Conservation (phyloP, 73 alveolate species). For the Stentor roeselii region DNA sequence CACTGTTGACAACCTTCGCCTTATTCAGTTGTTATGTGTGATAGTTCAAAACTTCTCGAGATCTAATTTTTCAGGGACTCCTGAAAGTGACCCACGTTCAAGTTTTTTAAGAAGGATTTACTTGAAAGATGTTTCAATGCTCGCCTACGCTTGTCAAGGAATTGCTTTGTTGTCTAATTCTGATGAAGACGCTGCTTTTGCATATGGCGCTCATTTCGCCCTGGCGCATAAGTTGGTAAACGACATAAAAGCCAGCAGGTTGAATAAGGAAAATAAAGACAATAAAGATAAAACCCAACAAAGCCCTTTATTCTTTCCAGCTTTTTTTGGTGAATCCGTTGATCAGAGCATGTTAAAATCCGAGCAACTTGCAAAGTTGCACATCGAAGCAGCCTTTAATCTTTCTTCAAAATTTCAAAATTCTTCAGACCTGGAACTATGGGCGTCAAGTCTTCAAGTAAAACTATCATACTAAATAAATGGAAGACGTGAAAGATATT, state of each 20-base stretch:
- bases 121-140: not conserved
- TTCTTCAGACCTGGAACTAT: too few species aligned
- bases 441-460: too few species aligned
- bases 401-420: too few species aligned
- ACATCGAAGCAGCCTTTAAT: too few species aligned
- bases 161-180: not conserved
- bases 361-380: too few species aligned
- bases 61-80: not conserved
- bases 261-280: too few species aligned
- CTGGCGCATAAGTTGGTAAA: not conserved
- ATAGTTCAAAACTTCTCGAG: not conserved
- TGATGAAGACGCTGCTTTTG: not conserved
- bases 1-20: not conserved
- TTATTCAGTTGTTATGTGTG: not conserved
- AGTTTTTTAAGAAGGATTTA: not conserved
- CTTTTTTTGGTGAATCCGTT: too few species aligned
- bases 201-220: not conserved
- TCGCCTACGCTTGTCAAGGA: not conserved
- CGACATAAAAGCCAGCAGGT: not conserved
- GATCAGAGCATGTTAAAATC: too few species aligned
- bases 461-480: too few species aligned
- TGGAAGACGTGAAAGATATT: constrained; percentile 19
- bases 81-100: not conserved
- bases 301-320: too few species aligned
- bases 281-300: too few species aligned